phyloP scores from a whole-genome alignment of 2,329 filamentous ascomycete species.

The Nigrograna mackinnonii region DNA sequence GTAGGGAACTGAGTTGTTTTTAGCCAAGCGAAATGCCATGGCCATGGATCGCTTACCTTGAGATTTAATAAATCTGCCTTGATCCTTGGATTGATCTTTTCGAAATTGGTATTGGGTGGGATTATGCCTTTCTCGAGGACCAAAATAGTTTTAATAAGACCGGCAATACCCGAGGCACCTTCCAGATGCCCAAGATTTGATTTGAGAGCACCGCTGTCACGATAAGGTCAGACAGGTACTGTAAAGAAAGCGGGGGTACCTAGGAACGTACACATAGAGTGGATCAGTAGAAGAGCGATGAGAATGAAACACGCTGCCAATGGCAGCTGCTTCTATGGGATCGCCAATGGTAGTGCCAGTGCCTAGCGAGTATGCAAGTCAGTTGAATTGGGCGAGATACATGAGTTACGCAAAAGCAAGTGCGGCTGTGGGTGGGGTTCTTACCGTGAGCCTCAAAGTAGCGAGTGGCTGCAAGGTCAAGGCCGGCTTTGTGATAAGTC shows the following conservation, averaged over 20 bases:
- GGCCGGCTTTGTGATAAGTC: constrained; percentile 37
- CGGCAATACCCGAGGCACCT: background rate
- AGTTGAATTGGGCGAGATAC: background rate
- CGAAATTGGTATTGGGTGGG: background rate
- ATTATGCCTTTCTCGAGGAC: background rate
- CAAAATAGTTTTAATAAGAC: background rate
- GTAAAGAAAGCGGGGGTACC: too few relatives aligned
- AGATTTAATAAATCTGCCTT: background rate
- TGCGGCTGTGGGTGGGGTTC: too few relatives aligned
- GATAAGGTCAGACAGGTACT: background rate
- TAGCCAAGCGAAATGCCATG: background rate
- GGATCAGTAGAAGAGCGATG: background rate
- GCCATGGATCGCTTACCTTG: background rate
- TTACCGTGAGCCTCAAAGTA: constrained; percentile 51
- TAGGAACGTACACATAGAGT: constrained; percentile 7
- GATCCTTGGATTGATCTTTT: background rate
- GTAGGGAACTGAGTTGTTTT: constrained; percentile 6
- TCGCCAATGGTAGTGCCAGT: constrained; percentile 61
- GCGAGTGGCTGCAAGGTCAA: constrained; percentile 21
- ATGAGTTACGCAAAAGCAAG: background rate
- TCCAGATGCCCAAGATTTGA: background rate
- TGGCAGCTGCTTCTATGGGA: constrained; percentile 21
- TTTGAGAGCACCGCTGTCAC: constrained; percentile 5
- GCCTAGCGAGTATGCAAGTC: constrained; percentile 23
- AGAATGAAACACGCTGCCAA: constrained; percentile 11